Evolutionary conservation across 176 grass and related monocot genomes (phyloP).

Genomic region (Rhynchospora breviuscula): DNA sequence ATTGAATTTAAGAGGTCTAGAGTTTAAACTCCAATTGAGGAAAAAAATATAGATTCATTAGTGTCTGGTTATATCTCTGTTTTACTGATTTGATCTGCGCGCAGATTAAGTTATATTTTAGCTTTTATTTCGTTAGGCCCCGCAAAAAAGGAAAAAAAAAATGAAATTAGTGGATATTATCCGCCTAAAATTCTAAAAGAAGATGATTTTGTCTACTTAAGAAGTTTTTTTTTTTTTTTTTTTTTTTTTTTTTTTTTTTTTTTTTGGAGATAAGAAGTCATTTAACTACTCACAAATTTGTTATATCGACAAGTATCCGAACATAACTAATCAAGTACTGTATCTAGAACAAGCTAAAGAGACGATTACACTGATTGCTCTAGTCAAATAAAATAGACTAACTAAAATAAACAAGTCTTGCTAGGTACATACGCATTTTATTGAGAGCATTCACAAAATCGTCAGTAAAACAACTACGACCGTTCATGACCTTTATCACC

Average conservation of each 20-base stretch:
- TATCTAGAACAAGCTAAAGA: background rate
- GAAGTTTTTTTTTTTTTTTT: background rate
- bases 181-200: background rate
- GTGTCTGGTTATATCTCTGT: no score
- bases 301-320: background rate
- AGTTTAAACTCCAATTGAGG: no score
- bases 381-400: background rate
- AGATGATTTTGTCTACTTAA: background rate
- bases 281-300: background rate
- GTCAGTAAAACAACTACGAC: background rate
- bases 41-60: no score
- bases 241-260: no score
- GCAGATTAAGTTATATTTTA: no score
- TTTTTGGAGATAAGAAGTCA: no score
- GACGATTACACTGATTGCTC: background rate
- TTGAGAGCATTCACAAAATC: background rate
- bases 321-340: background rate
- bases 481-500: background rate
- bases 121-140: no score
- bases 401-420: slow-evolving; percentile 6
- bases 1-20: no score
- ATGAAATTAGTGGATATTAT: background rate
- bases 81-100: no score
- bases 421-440: background rate
- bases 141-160: background rate